Conservation (phyloP, 495 filamentous ascomycete genomes). For the Penicillium coffeae region DNA sequence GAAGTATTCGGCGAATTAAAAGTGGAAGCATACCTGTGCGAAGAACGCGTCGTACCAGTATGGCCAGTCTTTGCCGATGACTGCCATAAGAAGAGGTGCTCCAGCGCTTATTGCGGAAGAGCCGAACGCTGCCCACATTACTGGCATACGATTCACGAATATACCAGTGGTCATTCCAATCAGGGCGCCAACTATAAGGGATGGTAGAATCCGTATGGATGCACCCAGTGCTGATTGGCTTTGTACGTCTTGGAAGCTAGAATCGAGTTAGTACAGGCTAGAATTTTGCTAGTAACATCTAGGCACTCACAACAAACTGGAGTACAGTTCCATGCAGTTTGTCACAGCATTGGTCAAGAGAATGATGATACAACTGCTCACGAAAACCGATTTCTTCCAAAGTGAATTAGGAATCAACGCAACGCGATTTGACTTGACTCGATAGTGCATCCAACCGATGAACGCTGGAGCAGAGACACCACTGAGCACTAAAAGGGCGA, state of each 20-base stretch:
- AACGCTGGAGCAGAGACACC: constrained; percentile 31
- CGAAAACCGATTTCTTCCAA: constrained; percentile 48
- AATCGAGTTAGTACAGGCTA: background rate
- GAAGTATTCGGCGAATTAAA: background rate
- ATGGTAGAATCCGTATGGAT: constrained; percentile 31
- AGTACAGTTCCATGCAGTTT: constrained; percentile 45
- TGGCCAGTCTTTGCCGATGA: constrained; percentile 11
- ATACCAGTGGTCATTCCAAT: constrained; percentile 12
- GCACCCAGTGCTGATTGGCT: constrained; percentile 33
- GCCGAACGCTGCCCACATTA: background rate
- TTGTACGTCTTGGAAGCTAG: constrained; percentile 48
- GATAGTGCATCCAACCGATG: constrained; percentile 43
- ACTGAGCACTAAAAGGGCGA: background rate
- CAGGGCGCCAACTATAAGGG: constrained; percentile 20
- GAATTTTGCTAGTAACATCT: background rate
- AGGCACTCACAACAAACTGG: constrained; percentile 33
- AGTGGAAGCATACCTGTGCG: constrained; percentile 4
- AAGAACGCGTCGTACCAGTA: constrained; percentile 26
- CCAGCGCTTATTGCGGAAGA: background rate
- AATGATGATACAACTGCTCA: constrained; percentile 46
- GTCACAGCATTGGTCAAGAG: constrained; percentile 50
- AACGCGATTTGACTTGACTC: constrained; percentile 39
- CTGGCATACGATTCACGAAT: background rate
- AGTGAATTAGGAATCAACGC: constrained; percentile 51
- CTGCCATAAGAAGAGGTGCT: constrained; percentile 30